Evolutionary conservation across 345 rosid species (phyloP).

Genomic region (Eutrema heterophyllum): DNA sequence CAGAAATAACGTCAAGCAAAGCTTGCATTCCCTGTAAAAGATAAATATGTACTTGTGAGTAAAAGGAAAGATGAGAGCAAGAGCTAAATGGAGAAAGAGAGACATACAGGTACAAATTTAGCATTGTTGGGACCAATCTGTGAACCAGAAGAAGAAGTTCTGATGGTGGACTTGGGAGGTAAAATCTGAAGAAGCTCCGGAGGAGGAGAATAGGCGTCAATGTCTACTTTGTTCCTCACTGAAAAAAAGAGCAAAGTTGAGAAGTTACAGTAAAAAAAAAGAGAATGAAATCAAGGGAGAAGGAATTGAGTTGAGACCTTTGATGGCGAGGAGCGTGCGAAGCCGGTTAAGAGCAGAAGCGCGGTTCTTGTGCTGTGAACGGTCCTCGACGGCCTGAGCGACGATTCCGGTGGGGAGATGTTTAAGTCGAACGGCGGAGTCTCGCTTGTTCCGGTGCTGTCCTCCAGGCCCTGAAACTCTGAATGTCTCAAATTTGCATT

Average conservation of each 20-base stretch:
- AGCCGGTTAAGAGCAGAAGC: conserved; percentile 77
- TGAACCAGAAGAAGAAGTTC: conserved; percentile 59
- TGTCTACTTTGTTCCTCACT: conserved; percentile 68
- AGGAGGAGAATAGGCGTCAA: conserved; percentile 65
- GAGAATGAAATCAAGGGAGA: not conserved
- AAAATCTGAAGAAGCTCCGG: conserved; percentile 81
- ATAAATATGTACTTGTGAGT: not conserved
- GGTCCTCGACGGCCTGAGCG: conserved; percentile 83
- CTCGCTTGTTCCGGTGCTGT: conserved; percentile 96
- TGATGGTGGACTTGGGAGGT: conserved; percentile 69
- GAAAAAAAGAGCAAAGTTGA: not conserved
- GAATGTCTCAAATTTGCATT: conserved; percentile 65
- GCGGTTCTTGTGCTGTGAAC: conserved; percentile 93
- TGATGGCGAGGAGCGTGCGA: conserved; percentile 71
- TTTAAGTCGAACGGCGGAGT: conserved; percentile 84
- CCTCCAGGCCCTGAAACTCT: conserved; percentile 92
- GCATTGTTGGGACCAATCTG: conserved; percentile 95
- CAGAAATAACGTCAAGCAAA: conserved; percentile 65
- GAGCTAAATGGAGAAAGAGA: not conserved
- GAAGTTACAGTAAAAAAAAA: not conserved
- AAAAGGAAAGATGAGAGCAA: not conserved
- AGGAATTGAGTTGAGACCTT: conserved; percentile 36
- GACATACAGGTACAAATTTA: conserved; percentile 63
- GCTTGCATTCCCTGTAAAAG: conserved; percentile 82
- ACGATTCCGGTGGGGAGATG: conserved; percentile 80